Percentiles rank a stretch among this genome's conserved stretches.
Evolutionary conservation across 306 rosid genomes (phyloP).

Genomic region (Prunus fruticosa): DNA sequence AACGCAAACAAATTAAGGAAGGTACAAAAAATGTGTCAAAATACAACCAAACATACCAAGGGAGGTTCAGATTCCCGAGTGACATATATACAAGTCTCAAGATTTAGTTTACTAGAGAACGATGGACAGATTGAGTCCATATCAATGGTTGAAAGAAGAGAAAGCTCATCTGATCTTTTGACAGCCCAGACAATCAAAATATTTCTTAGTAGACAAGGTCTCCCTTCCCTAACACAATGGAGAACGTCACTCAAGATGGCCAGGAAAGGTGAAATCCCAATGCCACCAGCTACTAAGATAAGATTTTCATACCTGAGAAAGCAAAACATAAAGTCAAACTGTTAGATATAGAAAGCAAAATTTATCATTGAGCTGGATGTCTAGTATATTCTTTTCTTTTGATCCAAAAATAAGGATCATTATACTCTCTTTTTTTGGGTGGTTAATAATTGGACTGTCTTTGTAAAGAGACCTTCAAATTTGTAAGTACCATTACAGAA

Average conservation of each 20-base stretch:
- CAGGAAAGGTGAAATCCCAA: slow-evolving; percentile 90
- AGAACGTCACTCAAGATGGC: slow-evolving; percentile 88
- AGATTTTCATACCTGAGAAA: slow-evolving; percentile 79
- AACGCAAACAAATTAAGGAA: background rate
- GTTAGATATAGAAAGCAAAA: slow-evolving; percentile 6
- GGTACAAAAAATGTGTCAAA: background rate
- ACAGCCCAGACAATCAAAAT: slow-evolving; percentile 82
- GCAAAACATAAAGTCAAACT: slow-evolving; percentile 19
- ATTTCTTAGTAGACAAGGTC: slow-evolving; percentile 61
- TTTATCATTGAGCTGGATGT: background rate
- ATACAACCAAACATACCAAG: slow-evolving; percentile 50
- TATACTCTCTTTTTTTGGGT: background rate
- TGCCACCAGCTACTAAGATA: slow-evolving; percentile 90
- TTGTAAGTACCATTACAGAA: background rate
- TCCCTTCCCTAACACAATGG: slow-evolving; percentile 70
- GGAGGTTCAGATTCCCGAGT: slow-evolving; percentile 82
- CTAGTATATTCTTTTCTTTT: background rate
- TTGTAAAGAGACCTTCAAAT: background rate
- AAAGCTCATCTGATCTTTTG: slow-evolving; percentile 69
- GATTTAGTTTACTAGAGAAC: slow-evolving; percentile 52
- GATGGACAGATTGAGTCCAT: slow-evolving; percentile 66
- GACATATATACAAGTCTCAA: slow-evolving; percentile 57
- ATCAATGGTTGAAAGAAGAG: slow-evolving; percentile 71
- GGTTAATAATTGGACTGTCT: background rate
- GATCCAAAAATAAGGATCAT: background rate